A percentile compares a stretch with the other conserved stretches of the same genome.
phyloP scores from a whole-genome alignment of 148 eudicot genomes.

The Talinum fruticosum region DNA sequence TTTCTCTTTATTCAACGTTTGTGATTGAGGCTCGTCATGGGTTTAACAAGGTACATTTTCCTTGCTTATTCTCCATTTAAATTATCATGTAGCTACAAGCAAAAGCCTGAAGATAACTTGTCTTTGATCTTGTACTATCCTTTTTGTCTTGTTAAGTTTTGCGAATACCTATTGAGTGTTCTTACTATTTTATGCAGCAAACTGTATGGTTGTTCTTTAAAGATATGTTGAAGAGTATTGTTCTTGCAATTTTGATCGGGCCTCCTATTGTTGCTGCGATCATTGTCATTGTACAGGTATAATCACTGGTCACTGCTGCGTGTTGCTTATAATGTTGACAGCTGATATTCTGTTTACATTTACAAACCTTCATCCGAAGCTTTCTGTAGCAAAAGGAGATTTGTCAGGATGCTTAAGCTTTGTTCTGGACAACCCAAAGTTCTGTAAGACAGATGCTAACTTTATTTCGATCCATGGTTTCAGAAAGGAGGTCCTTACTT shows the following conservation, averaged over 20 bases:
- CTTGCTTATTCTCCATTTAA: not conserved
- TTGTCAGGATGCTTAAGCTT: not conserved
- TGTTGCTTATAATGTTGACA: not conserved
- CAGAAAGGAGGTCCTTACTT: slow-evolving; percentile 99
- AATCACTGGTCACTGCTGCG: slow-evolving; percentile 5
- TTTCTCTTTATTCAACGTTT: slow-evolving; percentile 91
- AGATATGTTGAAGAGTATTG: slow-evolving; percentile 86
- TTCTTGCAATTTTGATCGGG: slow-evolving; percentile 67
- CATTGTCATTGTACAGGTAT: slow-evolving; percentile 88
- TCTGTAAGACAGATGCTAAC: not conserved
- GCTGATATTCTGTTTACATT: not conserved
- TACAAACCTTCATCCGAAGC: not conserved
- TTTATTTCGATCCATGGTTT: slow-evolving; percentile 27
- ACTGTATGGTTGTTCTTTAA: slow-evolving; percentile 78
- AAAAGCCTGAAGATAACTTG: not conserved
- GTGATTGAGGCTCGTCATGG: slow-evolving; percentile 98
- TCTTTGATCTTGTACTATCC: not conserved
- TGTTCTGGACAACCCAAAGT: not conserved
- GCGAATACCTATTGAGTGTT: slow-evolving; percentile 6
- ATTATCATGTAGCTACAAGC: not conserved
- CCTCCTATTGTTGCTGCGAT: slow-evolving; percentile 98
- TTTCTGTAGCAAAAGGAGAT: not conserved
- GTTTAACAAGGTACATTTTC: slow-evolving; percentile 71
- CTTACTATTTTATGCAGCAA: slow-evolving; percentile 58
- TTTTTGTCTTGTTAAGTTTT: not conserved